Conservation (phyloP, 2,329 filamentous ascomycete genomes). For the Fusarium dlaminii region DNA sequence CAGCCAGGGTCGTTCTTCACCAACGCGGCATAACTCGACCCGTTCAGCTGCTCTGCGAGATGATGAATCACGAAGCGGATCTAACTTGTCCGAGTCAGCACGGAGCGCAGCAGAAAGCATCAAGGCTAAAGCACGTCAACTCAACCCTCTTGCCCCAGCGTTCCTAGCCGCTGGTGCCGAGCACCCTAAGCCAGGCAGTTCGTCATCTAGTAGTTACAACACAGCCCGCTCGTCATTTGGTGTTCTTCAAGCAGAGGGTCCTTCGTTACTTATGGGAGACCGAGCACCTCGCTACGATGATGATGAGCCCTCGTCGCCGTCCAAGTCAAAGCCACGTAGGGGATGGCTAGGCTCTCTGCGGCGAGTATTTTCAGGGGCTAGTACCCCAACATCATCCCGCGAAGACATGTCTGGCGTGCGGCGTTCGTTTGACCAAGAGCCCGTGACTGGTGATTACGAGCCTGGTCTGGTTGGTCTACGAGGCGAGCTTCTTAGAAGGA, state of each 20-base stretch:
- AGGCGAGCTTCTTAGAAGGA: conserved; percentile 61
- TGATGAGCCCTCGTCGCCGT: conserved; percentile 61
- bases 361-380: conserved; percentile 65
- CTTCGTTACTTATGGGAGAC: conserved; percentile 54
- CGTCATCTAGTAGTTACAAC: conserved; percentile 58
- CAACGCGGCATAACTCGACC: conserved; percentile 50
- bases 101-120: conserved; percentile 56
- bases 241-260: conserved; percentile 63
- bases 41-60: conserved; percentile 50
- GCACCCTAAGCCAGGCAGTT: conserved; percentile 51
- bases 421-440: conserved; percentile 47
- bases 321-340: conserved; percentile 64
- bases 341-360: conserved; percentile 76
- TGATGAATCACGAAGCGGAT: conserved; percentile 64
- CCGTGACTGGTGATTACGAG: conserved; percentile 56
- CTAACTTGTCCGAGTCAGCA: conserved; percentile 65
- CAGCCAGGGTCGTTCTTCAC: conserved; percentile 49
- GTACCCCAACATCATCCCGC: conserved; percentile 39
- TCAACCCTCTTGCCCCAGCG: conserved; percentile 46
- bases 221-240: conserved; percentile 65
- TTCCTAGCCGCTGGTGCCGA: conserved; percentile 41
- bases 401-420: conserved; percentile 45
- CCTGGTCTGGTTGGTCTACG: conserved; percentile 54
- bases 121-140: conserved; percentile 48
- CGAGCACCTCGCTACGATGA: conserved; percentile 46